A percentile compares a stretch with the other conserved stretches of the same genome.
Conservation (phyloP, 352 stramenopile species). For the Phytophthora hybrid region DNA sequence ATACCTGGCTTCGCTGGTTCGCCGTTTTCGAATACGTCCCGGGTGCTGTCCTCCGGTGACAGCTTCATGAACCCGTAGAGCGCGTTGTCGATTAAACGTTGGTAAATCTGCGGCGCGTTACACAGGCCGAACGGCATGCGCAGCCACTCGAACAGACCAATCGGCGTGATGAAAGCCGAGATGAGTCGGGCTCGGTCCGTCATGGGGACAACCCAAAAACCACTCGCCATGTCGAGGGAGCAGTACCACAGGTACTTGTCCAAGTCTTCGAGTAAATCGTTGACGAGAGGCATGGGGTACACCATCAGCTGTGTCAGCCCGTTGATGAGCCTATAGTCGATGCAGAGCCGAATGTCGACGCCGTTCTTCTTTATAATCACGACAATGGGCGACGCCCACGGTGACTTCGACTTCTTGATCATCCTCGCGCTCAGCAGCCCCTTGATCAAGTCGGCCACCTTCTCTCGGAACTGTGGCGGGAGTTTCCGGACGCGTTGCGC, state of each 20-base stretch:
- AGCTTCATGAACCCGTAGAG: slow-evolving; percentile 16
- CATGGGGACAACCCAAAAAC: slow-evolving; percentile 35
- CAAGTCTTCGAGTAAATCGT: slow-evolving; percentile 17
- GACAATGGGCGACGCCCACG: slow-evolving; percentile 30
- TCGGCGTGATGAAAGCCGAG: slow-evolving; percentile 34
- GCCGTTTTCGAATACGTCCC: background rate
- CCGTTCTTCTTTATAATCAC: slow-evolving; percentile 33
- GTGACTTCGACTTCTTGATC: background rate
- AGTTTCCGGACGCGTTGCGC: background rate
- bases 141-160: slow-evolving; percentile 31
- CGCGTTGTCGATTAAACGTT: slow-evolving; percentile 35
- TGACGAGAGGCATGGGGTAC: too few relatives aligned
- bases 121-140: slow-evolving; percentile 34
- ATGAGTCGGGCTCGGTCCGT: slow-evolving; percentile 17
- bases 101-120: slow-evolving; percentile 39
- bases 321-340: too few relatives aligned
- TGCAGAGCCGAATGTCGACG: background rate
- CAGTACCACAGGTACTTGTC: slow-evolving; percentile 29
- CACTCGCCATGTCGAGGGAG: slow-evolving; percentile 28
- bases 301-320: too few relatives aligned
- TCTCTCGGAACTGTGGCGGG: too few relatives aligned
- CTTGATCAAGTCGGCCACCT: too few relatives aligned
- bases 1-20: background rate
- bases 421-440: too few relatives aligned
- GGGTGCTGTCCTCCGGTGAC: background rate